Percentiles rank a stretch among this genome's conserved stretches.
phyloP scores from a whole-genome alignment of 768 basidiomycete species.

The Rhodotorula taiwanensis region DNA sequence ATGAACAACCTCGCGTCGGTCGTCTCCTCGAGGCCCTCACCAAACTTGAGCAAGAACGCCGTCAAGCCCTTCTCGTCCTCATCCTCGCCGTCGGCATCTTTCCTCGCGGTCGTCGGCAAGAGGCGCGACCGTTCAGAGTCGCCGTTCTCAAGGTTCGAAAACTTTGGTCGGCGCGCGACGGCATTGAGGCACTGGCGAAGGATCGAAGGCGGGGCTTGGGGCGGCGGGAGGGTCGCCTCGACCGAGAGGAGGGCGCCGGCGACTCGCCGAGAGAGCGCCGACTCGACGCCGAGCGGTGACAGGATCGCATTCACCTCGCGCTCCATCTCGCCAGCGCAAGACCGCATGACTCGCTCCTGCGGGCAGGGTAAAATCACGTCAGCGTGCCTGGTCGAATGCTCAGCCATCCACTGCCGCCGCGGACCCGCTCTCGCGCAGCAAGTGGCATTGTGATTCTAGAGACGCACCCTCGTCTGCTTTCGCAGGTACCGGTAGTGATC shows the following conservation, averaged over 20 bases:
- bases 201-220: slow-evolving; percentile 32
- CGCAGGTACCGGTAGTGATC: slow-evolving; percentile 79
- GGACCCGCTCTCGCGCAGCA: no score
- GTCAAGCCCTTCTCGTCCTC: slow-evolving; percentile 75
- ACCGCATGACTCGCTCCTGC: slow-evolving; percentile 70
- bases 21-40: slow-evolving; percentile 90
- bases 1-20: slow-evolving; percentile 74
- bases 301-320: slow-evolving; percentile 84
- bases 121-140: slow-evolving; percentile 21
- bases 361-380: background rate
- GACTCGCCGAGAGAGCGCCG: slow-evolving; percentile 67
- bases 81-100: slow-evolving; percentile 50
- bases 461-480: slow-evolving; percentile 52
- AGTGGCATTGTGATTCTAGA: background rate
- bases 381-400: no score
- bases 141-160: slow-evolving; percentile 9
- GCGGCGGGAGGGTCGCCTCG: slow-evolving; percentile 43
- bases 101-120: slow-evolving; percentile 6
- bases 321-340: slow-evolving; percentile 92
- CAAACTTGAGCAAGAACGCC: slow-evolving; percentile 89
- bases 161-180: slow-evolving; percentile 35
- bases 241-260: slow-evolving; percentile 59
- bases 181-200: slow-evolving; percentile 28
- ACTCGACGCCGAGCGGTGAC: slow-evolving; percentile 82
- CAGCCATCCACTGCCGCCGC: background rate